phyloP scores from a whole-genome alignment of 768 basidiomycete genomes.

The Pleurotus sapidus region DNA sequence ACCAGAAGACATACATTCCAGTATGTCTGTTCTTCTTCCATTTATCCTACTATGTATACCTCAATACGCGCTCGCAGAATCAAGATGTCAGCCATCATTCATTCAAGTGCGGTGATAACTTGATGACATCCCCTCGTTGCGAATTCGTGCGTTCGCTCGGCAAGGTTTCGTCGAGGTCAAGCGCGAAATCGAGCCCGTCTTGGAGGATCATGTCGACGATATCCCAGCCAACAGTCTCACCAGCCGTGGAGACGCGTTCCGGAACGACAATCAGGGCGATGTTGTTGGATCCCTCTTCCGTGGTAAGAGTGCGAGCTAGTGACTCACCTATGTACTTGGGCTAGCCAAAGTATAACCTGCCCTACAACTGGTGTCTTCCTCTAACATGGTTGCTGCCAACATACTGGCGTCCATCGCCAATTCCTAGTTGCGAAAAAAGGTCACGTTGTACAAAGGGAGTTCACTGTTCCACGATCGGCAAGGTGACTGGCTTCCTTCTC shows the following conservation, averaged over 20 bases:
- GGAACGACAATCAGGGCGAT: slow-evolving; percentile 52
- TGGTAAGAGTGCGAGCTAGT: not conserved
- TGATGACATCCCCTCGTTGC: slow-evolving; percentile 50
- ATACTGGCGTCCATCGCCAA: slow-evolving; percentile 39
- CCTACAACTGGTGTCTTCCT: slow-evolving; percentile 53
- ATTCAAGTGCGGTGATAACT: slow-evolving; percentile 48
- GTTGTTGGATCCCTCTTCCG: slow-evolving; percentile 40
- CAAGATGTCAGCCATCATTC: slow-evolving; percentile 60
- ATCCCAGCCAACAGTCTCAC: slow-evolving; percentile 32
- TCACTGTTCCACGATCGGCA: slow-evolving; percentile 47
- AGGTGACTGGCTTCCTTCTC: slow-evolving; percentile 26
- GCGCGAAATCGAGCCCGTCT: slow-evolving; percentile 46
- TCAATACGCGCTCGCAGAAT: slow-evolving; percentile 17
- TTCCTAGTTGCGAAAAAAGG: slow-evolving; percentile 15
- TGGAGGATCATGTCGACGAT: slow-evolving; percentile 52
- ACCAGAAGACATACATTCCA: slow-evolving; percentile 36
- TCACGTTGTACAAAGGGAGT: slow-evolving; percentile 47
- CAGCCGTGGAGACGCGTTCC: slow-evolving; percentile 42
- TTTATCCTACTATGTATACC: too few species aligned
- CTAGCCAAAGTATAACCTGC: slow-evolving; percentile 53
- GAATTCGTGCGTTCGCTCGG: slow-evolving; percentile 47
- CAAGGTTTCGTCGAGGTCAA: slow-evolving; percentile 38
- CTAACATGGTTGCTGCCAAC: slow-evolving; percentile 44
- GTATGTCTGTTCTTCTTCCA: slow-evolving; percentile 16
- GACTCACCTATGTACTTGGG: slow-evolving; percentile 26